These are phyloP conservation scores for Paspalum notatum DNA, from an alignment of 176 grass and related monocot species.

Conservation along the genomic window DNA sequence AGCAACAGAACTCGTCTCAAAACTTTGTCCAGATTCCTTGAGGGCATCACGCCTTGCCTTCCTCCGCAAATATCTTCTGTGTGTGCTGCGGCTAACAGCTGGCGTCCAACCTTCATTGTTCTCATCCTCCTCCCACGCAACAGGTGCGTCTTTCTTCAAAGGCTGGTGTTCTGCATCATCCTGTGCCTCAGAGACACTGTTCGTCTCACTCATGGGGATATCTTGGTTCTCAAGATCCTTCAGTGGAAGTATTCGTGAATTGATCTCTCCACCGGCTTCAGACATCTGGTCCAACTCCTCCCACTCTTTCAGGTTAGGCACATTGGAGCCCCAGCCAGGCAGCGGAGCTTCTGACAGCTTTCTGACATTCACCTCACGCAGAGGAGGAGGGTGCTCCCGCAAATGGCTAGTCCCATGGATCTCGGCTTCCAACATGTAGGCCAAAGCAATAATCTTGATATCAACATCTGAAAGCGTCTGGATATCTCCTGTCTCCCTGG, in stretches of 20 bases:
- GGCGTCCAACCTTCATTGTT: constrained; percentile 74
- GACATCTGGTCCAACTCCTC: constrained; percentile 80
- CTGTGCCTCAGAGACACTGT: constrained; percentile 38
- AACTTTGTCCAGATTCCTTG: constrained; percentile 47
- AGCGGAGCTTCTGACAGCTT: constrained; percentile 59
- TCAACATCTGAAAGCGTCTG: constrained; percentile 96
- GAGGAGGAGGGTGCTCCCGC: constrained; percentile 73
- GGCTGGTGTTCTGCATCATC: constrained; percentile 30
- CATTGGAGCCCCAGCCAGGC: constrained; percentile 90
- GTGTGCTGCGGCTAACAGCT: constrained; percentile 89
- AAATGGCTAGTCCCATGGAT: constrained; percentile 79
- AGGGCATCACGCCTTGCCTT: constrained; percentile 74
- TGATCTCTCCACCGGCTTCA: constrained; percentile 38
- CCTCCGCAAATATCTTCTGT: constrained; percentile 87
- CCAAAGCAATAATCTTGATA: constrained; percentile 88
- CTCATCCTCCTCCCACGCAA: constrained; percentile 74
- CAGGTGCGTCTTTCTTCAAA: constrained; percentile 51
- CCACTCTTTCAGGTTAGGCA: constrained; percentile 82
- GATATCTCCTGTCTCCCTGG: constrained; percentile 91
- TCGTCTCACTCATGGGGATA: constrained; percentile 36
- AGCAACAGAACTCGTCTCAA: constrained; percentile 43
- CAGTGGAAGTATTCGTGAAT: constrained; percentile 78
- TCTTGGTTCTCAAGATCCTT: constrained; percentile 75
- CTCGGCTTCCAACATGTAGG: constrained; percentile 95
- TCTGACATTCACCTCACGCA: constrained; percentile 70